Evolutionary conservation across 139 green algal species (phyloP).

Genomic region (Edaphochlamys debaryana): DNA sequence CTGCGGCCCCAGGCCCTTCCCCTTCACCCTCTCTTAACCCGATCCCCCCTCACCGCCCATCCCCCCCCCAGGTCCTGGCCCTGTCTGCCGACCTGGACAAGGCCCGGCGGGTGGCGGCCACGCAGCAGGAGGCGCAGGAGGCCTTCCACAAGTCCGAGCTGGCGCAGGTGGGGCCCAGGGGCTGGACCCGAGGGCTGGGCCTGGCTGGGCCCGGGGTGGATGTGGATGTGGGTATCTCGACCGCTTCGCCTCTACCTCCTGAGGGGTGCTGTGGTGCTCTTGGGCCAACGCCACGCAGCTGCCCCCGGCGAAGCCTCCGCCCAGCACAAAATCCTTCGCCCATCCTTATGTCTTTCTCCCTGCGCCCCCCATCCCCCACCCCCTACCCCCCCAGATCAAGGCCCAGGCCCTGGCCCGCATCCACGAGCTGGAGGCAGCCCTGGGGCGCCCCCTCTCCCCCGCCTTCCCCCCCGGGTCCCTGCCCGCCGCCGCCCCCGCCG

Average conservation of each 20-base stretch:
- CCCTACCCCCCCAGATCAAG: background rate
- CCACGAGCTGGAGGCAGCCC: constrained; percentile 4
- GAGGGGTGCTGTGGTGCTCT: too few relatives aligned
- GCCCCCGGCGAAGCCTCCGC: too few relatives aligned
- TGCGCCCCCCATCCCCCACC: too few relatives aligned
- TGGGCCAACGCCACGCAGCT: too few relatives aligned
- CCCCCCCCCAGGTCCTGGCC: background rate
- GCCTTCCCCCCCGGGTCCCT: background rate
- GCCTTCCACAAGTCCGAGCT: constrained; percentile 24
- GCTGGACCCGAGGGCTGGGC: too few relatives aligned
- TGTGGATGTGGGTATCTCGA: background rate
- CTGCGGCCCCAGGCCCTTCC: too few relatives aligned
- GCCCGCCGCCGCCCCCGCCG: background rate
- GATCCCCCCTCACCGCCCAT: background rate
- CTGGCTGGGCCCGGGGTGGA: background rate
- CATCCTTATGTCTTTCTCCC: too few relatives aligned
- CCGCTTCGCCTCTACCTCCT: too few relatives aligned
- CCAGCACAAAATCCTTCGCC: too few relatives aligned
- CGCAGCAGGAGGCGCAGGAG: constrained; percentile 19
- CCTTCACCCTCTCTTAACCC: background rate
- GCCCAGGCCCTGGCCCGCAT: constrained; percentile 17
- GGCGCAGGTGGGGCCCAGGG: background rate
- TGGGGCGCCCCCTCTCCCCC: background rate
- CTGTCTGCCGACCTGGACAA: constrained; percentile 18
- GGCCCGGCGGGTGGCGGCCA: constrained; percentile 9